Conservation (phyloP, 768 basidiomycete species). For the Calocybe indica region DNA sequence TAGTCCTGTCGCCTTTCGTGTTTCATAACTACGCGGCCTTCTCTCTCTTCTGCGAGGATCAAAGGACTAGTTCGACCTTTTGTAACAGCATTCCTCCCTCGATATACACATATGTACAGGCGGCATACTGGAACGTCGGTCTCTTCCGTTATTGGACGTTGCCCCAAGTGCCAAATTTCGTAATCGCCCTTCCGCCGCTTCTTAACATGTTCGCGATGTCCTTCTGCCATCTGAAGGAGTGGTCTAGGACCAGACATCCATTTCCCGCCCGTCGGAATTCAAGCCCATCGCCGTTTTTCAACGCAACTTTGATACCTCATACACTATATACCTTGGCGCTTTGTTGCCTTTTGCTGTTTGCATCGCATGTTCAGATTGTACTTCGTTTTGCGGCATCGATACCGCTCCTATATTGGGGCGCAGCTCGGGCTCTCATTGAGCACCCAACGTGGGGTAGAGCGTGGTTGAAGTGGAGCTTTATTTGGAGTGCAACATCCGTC, state of each 20-base stretch:
- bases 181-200: constrained; percentile 72
- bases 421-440: constrained; percentile 57
- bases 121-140: constrained; percentile 82
- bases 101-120: constrained; percentile 80
- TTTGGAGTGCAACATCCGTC: constrained; percentile 69
- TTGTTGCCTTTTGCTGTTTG: constrained; percentile 61
- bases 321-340: constrained; percentile 67
- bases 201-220: constrained; percentile 39
- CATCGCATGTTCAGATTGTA: constrained; percentile 83
- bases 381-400: constrained; percentile 72
- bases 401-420: constrained; percentile 83
- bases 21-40: constrained; percentile 69
- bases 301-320: constrained; percentile 53
- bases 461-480: constrained; percentile 75
- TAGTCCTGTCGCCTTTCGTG: constrained; percentile 62
- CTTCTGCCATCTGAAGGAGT: constrained; percentile 21
- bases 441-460: constrained; percentile 39
- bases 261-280: background rate
- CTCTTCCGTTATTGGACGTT: constrained; percentile 83
- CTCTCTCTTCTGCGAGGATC: constrained; percentile 51
- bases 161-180: constrained; percentile 83
- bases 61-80: constrained; percentile 42
- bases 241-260: background rate
- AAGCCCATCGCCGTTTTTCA: constrained; percentile 26
- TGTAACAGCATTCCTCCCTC: constrained; percentile 56